Evolutionary conservation across 2,329 filamentous ascomycete species (phyloP).

Genomic region (Colletotrichum eremochloae): DNA sequence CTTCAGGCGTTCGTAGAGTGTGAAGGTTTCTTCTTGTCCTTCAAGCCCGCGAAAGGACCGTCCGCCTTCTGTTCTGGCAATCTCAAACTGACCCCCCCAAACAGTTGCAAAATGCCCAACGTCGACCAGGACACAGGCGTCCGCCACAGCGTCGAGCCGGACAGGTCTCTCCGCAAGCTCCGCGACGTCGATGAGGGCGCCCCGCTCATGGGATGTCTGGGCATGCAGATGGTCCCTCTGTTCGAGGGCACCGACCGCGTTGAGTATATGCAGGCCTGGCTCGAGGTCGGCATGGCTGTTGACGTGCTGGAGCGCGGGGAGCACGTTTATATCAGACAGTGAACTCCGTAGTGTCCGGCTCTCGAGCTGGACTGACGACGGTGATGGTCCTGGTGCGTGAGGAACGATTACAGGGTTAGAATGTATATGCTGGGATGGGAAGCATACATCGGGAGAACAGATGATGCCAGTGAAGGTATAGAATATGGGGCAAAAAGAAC

Average conservation of each 20-base stretch:
- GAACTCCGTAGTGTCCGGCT: neutral
- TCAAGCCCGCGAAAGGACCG: neutral
- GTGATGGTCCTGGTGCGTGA: neutral
- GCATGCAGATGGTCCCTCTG: constrained; percentile 75
- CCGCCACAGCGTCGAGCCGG: constrained; percentile 68
- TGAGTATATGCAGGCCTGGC: constrained; percentile 54
- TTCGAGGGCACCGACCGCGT: constrained; percentile 52
- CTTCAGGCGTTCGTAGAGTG: neutral
- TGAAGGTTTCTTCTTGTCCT: neutral
- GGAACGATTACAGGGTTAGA: neutral
- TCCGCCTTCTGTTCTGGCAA: no score
- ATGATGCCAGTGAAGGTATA: neutral
- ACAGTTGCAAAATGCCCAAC: constrained; percentile 77
- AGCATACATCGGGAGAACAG: neutral
- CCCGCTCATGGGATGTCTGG: constrained; percentile 68
- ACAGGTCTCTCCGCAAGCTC: constrained; percentile 68
- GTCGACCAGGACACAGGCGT: constrained; percentile 73
- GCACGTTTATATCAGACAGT: constrained; percentile 59
- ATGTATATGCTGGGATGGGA: neutral
- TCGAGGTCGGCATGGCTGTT: constrained; percentile 70
- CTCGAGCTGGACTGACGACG: neutral
- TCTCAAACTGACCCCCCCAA: neutral
- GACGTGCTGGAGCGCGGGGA: constrained; percentile 61
- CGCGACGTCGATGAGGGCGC: constrained; percentile 73
- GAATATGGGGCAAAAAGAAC: constrained; percentile 10